Evolutionary conservation across 345 rosid species (phyloP).

Genomic region (Salix suchowensis): DNA sequence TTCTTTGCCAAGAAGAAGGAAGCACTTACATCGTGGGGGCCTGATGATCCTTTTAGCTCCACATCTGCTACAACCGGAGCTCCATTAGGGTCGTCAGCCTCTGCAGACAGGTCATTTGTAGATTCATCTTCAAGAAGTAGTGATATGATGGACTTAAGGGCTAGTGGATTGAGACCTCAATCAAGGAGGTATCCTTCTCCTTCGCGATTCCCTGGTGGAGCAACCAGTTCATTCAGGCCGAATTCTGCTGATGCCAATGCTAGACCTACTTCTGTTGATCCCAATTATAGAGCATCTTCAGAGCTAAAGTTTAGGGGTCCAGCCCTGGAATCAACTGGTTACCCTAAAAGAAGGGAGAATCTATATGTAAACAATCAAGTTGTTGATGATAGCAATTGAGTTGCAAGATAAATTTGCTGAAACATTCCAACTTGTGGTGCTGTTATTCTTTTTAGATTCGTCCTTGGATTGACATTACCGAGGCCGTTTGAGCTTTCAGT

Average conservation of each 20-base stretch:
- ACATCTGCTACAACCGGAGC: slow-evolving; percentile 41
- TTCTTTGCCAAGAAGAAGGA: slow-evolving; percentile 97
- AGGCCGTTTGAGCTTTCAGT: slow-evolving; percentile 16
- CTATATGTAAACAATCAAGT: slow-evolving; percentile 52
- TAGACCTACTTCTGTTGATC: slow-evolving; percentile 50
- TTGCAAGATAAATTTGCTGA: slow-evolving; percentile 6
- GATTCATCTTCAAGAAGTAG: slow-evolving; percentile 61
- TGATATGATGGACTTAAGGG: slow-evolving; percentile 57
- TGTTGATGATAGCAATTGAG: slow-evolving; percentile 49
- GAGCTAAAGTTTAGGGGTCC: slow-evolving; percentile 65
- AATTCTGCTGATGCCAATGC: slow-evolving; percentile 45
- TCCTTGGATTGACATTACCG: slow-evolving; percentile 4
- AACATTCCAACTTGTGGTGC: slow-evolving; percentile 3
- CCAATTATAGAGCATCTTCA: slow-evolving; percentile 54
- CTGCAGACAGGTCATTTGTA: slow-evolving; percentile 51
- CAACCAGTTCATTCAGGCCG: slow-evolving; percentile 58
- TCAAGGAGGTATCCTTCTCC: slow-evolving; percentile 67
- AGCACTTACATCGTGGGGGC: slow-evolving; percentile 90
- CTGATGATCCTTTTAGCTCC: slow-evolving; percentile 74
- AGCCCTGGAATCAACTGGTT: slow-evolving; percentile 50
- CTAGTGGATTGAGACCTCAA: slow-evolving; percentile 41
- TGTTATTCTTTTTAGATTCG: slow-evolving; percentile 4
- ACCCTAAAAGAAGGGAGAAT: slow-evolving; percentile 60
- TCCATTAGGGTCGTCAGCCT: slow-evolving; percentile 40
- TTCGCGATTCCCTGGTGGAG: slow-evolving; percentile 52